Evolutionary conservation across 1,284 basidiomycete genomes (phyloP).

Genomic region (Rhizoctonia solani): DNA sequence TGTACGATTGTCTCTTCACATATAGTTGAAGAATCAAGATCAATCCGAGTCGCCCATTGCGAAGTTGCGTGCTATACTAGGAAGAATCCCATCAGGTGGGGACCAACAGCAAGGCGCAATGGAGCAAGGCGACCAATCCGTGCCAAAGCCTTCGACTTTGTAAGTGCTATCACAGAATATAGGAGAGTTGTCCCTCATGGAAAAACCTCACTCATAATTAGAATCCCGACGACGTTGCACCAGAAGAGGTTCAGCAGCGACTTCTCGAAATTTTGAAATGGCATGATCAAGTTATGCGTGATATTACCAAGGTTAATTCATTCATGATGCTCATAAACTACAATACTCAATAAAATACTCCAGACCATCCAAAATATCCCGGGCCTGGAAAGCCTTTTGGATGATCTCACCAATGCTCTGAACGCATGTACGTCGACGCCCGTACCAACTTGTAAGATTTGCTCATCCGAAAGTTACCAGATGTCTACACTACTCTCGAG

Average conservation of each 20-base stretch:
- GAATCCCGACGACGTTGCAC: slow-evolving; percentile 57
- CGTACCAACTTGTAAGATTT: slow-evolving; percentile 34
- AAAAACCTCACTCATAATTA: no score
- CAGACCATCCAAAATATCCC: slow-evolving; percentile 65
- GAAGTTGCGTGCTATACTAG: slow-evolving; percentile 55
- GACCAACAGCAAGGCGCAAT: slow-evolving; percentile 53
- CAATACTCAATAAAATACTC: slow-evolving; percentile 45
- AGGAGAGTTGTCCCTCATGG: no score
- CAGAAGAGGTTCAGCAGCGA: slow-evolving; percentile 70
- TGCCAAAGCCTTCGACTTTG: slow-evolving; percentile 57
- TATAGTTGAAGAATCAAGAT: slow-evolving; percentile 47
- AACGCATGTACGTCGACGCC: slow-evolving; percentile 59
- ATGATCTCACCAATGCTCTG: slow-evolving; percentile 63
- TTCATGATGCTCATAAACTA: slow-evolving; percentile 36
- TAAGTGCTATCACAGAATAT: slow-evolving; percentile 45
- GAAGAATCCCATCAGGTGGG: slow-evolving; percentile 57
- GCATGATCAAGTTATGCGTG: slow-evolving; percentile 63
- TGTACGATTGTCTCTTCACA: background rate
- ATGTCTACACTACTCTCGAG: slow-evolving; percentile 72
- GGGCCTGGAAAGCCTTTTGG: slow-evolving; percentile 69
- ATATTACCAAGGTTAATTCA: slow-evolving; percentile 49
- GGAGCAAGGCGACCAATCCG: slow-evolving; percentile 59
- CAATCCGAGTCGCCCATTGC: slow-evolving; percentile 47
- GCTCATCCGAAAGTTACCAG: slow-evolving; percentile 44
- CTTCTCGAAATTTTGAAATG: slow-evolving; percentile 73